Evolutionary conservation across 2,329 filamentous ascomycete genomes (phyloP), one percentile per base, ranked within the genome.

Genomic region (Xylaria sp.): DNA sequence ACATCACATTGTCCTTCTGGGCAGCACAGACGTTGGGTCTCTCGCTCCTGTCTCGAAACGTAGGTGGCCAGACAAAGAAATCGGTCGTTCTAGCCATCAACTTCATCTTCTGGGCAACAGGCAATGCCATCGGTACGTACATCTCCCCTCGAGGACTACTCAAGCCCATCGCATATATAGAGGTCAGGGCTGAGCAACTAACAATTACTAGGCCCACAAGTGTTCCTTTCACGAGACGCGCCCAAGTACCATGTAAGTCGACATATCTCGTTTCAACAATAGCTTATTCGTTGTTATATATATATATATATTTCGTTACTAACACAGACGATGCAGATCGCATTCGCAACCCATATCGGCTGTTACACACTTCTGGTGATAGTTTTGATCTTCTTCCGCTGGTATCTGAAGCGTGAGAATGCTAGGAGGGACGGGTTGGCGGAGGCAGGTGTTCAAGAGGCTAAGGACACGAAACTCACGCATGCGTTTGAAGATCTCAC

Each of bases 1-100:
- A 93, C 80, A 90, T 93, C 69, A 90, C 89, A 0, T 84, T 93
- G 19, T 92, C 89, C 4, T 94, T 94, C 85, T 93, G 91, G 91
- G 89, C 91, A 0, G 90, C 90, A 0, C 88, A 91, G 74, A 91
- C 89, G 1, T 81, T 93, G 12, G 83, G 86, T 7, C 84, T 93
- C 73, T 90, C 89, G 14, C 85, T 93, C 82, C 84, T 92, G 65
- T 88, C 88, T 0, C 85, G 90, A 17, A 93, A 93, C 74, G 82
- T 92, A 9, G 91, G 88, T 30, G 91, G 91, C 0, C 89, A 92
- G 73, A 93, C 91, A 1, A 93, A 93, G 81, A 93, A 92, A 78
- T 85, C 86, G 0, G 85, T 90, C 9, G 88, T 87, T 6, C 86
- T 93, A 2, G 89, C 90, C 5, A 85, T 88, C 71, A 92, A 91